Evolutionary conservation across 768 basidiomycete genomes (phyloP), one percentile per base, ranked within the genome.

Genomic region (Ramaria rubella): DNA sequence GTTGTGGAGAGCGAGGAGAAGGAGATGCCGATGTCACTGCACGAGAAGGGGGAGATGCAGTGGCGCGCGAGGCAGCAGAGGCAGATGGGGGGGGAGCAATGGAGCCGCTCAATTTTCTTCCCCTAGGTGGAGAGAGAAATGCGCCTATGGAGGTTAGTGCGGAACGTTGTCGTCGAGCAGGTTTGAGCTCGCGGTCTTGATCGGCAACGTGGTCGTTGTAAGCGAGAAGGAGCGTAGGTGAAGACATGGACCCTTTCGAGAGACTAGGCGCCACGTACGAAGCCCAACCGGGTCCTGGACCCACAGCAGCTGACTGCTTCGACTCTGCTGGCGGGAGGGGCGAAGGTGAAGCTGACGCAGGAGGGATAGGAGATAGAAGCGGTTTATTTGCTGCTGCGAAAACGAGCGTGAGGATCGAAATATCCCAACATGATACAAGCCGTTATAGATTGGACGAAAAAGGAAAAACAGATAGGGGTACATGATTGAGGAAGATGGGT

Each of bases 161-260:
- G 5, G 55, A 56, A 11, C 44, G 26, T 30, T 51, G 29, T 46
- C 21, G 24, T 24, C 17, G 52, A 42, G 34, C 15, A 48, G 15
- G 44, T 24, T 11, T 45, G 24, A 30, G 43, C 30, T 31, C 29
- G 29, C 19, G 46, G 7, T 48, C 49, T 3, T 31, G 49, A 21
- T 31, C 26, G 11, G n/a, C 17, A 45, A 48, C 44, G 17, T 19
- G 31, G 40, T 19, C 44, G 19, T 9, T 27, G 14, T 34, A 19
- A 44, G 52, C 52, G 29, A 45, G 30, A 56, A 56, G 17, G 9
- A 46, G 55, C 19, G 50, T 44, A 4, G 55, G 55, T 11, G 55
- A 56, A 14, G 55, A 56, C 55, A 56, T 56, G n/a, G 44, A 48
- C 44, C 24, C 55, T 33, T 56, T 56, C 21, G 55, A 56, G 19